Percentiles rank a stretch among this genome's conserved stretches.
Evolutionary conservation across 2,329 filamentous ascomycete genomes (phyloP).

Genomic region (Aspergillus sojae): DNA sequence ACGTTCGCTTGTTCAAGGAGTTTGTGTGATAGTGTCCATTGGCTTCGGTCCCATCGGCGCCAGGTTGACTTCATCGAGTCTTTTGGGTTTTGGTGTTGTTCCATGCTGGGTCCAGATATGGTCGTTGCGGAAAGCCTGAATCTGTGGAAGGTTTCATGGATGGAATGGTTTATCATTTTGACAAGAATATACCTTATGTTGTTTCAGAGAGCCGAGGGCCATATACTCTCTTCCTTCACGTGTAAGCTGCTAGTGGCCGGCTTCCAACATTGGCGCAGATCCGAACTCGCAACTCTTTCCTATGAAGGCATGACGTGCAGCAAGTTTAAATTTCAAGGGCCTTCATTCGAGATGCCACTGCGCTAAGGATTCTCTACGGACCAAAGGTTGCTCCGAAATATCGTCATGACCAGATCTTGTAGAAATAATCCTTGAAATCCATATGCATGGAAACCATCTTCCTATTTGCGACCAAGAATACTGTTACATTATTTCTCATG

Average conservation of each 20-base stretch:
- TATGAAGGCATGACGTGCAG: not conserved
- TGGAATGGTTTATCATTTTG: not conserved
- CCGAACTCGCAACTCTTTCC: not conserved
- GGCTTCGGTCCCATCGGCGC: constrained; percentile 29
- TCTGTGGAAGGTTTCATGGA: not conserved
- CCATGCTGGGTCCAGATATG: not conserved
- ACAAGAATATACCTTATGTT: not conserved
- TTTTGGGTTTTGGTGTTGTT: constrained; percentile 22
- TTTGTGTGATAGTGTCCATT: constrained; percentile 38
- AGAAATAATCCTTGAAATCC: too few species aligned
- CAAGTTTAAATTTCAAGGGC: not conserved
- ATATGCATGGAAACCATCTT: too few species aligned
- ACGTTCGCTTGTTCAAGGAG: constrained; percentile 35
- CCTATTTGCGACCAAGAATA: too few species aligned
- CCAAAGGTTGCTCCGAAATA: not conserved
- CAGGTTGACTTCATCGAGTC: constrained; percentile 49
- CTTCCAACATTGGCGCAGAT: not conserved
- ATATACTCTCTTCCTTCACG: not conserved
- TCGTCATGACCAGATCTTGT: not conserved
- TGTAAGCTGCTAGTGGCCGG: not conserved
- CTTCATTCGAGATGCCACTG: too few species aligned
- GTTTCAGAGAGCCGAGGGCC: not conserved
- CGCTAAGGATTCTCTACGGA: not conserved
- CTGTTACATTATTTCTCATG: too few species aligned
- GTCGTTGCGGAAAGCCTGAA: not conserved